These are phyloP conservation scores for Aristolochia californica DNA, from an alignment of 164 flowering plant species.

Conservation along the genomic window DNA sequence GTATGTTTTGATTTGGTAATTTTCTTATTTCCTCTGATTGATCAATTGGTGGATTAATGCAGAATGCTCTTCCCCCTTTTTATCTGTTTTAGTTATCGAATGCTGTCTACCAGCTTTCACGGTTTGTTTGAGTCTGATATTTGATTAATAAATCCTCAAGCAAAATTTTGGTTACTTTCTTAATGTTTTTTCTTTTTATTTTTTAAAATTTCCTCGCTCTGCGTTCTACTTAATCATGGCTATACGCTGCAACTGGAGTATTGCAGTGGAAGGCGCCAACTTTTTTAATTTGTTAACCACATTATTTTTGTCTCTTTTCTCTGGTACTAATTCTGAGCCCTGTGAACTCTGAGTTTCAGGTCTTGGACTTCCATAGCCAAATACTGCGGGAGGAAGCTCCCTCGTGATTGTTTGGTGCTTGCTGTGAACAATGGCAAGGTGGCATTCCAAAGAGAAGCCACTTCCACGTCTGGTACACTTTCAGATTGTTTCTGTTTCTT, in stretches of 20 bases:
- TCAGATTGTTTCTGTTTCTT: background rate
- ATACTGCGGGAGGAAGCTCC: slow-evolving; percentile 66
- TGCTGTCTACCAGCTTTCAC: no score
- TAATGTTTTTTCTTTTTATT: no score
- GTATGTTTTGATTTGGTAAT: no score
- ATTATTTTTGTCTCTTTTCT: background rate
- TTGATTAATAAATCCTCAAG: no score
- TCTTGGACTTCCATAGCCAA: slow-evolving; percentile 63
- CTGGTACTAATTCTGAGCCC: background rate
- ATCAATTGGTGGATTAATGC: no score
- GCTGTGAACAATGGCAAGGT: slow-evolving; percentile 86
- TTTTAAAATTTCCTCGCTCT: no score
- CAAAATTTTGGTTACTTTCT: no score
- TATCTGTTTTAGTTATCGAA: no score
- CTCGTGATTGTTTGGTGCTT: slow-evolving; percentile 52
- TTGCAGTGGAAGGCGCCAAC: background rate
- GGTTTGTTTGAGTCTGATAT: no score
- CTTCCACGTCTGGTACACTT: slow-evolving; percentile 22
- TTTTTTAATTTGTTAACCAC: background rate
- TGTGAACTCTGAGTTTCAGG: slow-evolving; percentile 8
- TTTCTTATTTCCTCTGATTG: no score
- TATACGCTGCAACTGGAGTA: slow-evolving; percentile 14
- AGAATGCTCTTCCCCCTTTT: no score
- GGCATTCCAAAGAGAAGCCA: slow-evolving; percentile 46
- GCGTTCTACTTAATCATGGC: slow-evolving; percentile 18